Conservation (phyloP, 116 monocot species). For the Papilionanthe hybrid region DNA sequence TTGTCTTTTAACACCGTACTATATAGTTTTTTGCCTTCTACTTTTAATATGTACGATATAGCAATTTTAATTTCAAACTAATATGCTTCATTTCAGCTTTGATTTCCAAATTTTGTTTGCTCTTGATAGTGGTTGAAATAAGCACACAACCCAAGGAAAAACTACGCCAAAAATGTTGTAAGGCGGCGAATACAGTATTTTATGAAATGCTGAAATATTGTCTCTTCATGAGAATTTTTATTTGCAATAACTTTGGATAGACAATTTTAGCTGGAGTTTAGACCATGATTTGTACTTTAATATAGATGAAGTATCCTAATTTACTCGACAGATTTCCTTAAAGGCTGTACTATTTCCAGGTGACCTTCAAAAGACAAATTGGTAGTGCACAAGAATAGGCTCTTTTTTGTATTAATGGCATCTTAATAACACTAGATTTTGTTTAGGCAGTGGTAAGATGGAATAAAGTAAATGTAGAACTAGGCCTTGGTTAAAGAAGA, state of each 20-base stretch:
- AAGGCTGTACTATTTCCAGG: not conserved
- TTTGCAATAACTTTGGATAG: not conserved
- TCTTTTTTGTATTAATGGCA: not conserved
- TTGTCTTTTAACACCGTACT: constrained; percentile 7
- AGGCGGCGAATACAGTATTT: not conserved
- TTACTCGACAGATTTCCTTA: not conserved
- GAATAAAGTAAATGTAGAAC: too few relatives aligned
- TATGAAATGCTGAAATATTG: not conserved
- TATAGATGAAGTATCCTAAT: not conserved
- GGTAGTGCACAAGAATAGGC: not conserved
- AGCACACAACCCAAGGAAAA: not conserved
- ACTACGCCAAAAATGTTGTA: not conserved
- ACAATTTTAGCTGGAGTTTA: not conserved
- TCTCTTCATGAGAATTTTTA: not conserved
- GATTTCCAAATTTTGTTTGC: not conserved
- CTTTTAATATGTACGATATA: not conserved
- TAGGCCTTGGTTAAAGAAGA: too few relatives aligned
- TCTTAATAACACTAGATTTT: not conserved
- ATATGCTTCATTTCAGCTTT: not conserved
- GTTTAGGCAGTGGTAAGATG: too few relatives aligned
- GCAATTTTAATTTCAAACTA: not conserved
- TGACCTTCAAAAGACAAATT: not conserved
- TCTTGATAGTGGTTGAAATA: not conserved
- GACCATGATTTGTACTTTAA: not conserved
- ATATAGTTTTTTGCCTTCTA: too few relatives aligned